Evolutionary conservation across 2,329 filamentous ascomycete species (phyloP).

Genomic region (Aspergillus sergii): DNA sequence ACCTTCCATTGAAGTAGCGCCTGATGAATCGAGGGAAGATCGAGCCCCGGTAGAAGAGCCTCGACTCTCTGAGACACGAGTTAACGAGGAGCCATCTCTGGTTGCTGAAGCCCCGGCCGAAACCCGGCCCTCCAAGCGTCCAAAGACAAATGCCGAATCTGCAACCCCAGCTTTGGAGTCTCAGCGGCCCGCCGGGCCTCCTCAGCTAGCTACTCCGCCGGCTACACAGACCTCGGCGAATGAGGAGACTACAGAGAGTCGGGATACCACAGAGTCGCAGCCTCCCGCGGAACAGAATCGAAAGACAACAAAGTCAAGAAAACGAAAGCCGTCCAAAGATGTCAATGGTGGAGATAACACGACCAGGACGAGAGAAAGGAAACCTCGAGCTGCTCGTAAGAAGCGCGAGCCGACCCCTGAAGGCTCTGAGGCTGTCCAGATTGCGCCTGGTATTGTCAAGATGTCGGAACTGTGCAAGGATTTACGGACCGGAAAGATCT

Average conservation of each 20-base stretch:
- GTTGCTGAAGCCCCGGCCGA: slow-evolving; percentile 18
- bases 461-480: slow-evolving; percentile 63
- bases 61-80: slow-evolving; percentile 8
- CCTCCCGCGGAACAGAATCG: slow-evolving; percentile 26
- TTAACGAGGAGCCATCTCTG: slow-evolving; percentile 7
- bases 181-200: background rate
- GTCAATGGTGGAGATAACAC: slow-evolving; percentile 26
- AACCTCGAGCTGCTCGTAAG: slow-evolving; percentile 33
- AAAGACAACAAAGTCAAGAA: slow-evolving; percentile 25
- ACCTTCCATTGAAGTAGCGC: slow-evolving; percentile 18
- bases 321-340: slow-evolving; percentile 29
- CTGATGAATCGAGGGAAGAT: slow-evolving; percentile 12
- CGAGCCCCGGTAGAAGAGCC: slow-evolving; percentile 7
- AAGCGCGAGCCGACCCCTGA: slow-evolving; percentile 50
- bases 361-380: slow-evolving; percentile 26
- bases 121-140: slow-evolving; percentile 33
- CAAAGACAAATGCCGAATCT: slow-evolving; percentile 21
- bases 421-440: slow-evolving; percentile 51
- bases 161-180: background rate
- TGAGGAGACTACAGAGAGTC: slow-evolving; percentile 24
- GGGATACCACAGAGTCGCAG: slow-evolving; percentile 21
- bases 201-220: slow-evolving; percentile 25
- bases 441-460: slow-evolving; percentile 56
- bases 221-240: slow-evolving; percentile 27
- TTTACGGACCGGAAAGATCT: slow-evolving; percentile 57